These are phyloP conservation scores for Ophiostoma ulmi DNA, from an alignment of 2,329 filamentous ascomycete species.

Conservation along the genomic window DNA sequence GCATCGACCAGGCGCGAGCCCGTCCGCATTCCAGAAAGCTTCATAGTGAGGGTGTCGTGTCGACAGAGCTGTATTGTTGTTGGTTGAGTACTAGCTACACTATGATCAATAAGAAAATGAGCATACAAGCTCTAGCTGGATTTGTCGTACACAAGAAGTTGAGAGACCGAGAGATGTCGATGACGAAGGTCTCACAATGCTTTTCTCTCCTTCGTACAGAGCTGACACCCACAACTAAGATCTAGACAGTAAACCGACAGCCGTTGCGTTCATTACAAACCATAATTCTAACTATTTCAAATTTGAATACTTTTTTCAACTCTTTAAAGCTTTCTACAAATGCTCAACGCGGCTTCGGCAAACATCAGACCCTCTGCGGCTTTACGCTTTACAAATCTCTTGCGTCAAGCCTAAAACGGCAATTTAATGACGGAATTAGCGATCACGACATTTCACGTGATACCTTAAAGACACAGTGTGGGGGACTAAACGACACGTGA, in stretches of 20 bases:
- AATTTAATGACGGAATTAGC: not conserved
- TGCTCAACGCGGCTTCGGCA: conserved; percentile 3
- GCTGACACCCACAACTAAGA: not conserved
- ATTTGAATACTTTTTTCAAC: not conserved
- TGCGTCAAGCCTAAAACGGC: conserved; percentile 19
- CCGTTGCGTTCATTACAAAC: conserved; percentile 9
- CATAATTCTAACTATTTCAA: not conserved
- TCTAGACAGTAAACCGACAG: not conserved
- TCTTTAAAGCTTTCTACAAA: not conserved
- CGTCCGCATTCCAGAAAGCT: not conserved
- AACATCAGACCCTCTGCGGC: not conserved
- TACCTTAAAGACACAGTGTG: too few relatives aligned
- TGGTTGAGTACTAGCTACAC: too few relatives aligned
- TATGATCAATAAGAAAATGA: too few relatives aligned
- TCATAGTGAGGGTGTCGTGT: not conserved
- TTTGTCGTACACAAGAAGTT: too few relatives aligned
- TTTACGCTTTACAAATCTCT: conserved; percentile 8
- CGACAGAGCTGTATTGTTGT: not conserved
- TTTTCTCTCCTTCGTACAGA: not conserved
- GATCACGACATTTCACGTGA: conserved; percentile 27
- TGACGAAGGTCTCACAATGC: not conserved
- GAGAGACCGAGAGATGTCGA: not conserved
- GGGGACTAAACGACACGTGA: conserved; percentile 18
- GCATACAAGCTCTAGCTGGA: too few relatives aligned
- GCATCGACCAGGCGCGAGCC: conserved; percentile 8